Conservation (phyloP, 1,284 basidiomycete species). For the Singerocomus inundabilis region DNA sequence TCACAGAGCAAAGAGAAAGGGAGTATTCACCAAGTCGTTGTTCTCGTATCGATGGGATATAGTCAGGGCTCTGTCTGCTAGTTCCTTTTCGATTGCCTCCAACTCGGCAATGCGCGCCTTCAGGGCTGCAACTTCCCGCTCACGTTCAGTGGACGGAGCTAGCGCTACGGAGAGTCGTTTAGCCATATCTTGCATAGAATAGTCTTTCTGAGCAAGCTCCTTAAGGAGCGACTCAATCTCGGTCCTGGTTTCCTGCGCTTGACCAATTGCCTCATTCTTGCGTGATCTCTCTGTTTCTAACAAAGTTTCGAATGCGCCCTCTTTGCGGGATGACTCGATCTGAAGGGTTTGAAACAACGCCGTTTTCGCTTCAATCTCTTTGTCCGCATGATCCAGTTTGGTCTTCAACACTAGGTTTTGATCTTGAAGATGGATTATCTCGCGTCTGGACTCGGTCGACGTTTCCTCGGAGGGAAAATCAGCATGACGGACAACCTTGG, state of each 20-base stretch:
- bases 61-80: constrained; percentile 27
- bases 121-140: constrained; percentile 28
- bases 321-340: constrained; percentile 27
- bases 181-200: constrained; percentile 21
- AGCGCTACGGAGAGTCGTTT: constrained; percentile 25
- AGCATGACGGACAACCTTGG: not conserved
- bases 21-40: constrained; percentile 40
- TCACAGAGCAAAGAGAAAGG: constrained; percentile 4
- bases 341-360: constrained; percentile 19
- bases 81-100: constrained; percentile 28
- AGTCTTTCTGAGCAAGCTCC: constrained; percentile 25
- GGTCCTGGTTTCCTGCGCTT: constrained; percentile 19
- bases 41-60: constrained; percentile 39
- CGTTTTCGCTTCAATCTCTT: constrained; percentile 13
- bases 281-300: constrained; percentile 25
- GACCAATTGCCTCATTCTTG: constrained; percentile 22
- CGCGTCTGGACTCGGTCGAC: constrained; percentile 13
- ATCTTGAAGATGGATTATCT: constrained; percentile 22
- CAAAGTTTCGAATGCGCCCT: constrained; percentile 24
- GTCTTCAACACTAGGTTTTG: constrained; percentile 22
- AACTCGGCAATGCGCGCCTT: constrained; percentile 29
- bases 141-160: constrained; percentile 17
- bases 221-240: constrained; percentile 22
- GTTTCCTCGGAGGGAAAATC: constrained; percentile 21
- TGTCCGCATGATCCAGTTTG: constrained; percentile 15